Conservation (phyloP, 352 stramenopile genomes). For the Synura sp. region DNA sequence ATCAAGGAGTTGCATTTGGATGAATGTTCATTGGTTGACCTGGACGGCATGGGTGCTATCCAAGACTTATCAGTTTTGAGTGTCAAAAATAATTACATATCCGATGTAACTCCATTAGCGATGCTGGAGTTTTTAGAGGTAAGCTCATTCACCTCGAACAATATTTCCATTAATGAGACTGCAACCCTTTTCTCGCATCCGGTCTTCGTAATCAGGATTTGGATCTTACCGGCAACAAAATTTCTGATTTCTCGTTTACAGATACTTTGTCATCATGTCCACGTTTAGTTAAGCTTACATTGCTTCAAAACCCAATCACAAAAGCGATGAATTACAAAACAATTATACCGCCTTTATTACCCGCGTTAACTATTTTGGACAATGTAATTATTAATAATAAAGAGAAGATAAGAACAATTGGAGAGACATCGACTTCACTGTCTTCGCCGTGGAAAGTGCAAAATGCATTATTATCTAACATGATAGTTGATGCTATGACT, state of each 20-base stretch:
- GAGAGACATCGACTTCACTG: too few relatives aligned
- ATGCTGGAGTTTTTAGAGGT: conserved; percentile 75
- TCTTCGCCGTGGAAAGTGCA: too few relatives aligned
- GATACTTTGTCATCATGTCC: conserved; percentile 65
- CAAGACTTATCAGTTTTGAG: conserved; percentile 67
- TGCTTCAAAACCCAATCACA: conserved; percentile 64
- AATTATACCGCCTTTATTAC: background rate
- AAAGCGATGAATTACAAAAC: conserved; percentile 55
- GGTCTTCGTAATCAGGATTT: background rate
- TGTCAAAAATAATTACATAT: conserved; percentile 66
- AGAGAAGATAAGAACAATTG: too few relatives aligned
- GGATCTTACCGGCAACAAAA: conserved; percentile 65
- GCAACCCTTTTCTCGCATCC: background rate
- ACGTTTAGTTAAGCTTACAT: conserved; percentile 59
- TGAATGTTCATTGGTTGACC: conserved; percentile 63
- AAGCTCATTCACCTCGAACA: background rate
- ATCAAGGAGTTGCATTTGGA: conserved; percentile 63
- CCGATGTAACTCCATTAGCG: conserved; percentile 66
- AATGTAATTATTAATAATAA: too few relatives aligned
- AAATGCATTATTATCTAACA: too few relatives aligned
- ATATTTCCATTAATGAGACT: too few relatives aligned
- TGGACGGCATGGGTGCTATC: conserved; percentile 73
- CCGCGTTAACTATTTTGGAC: background rate
- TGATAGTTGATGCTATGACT: conserved; percentile 42
- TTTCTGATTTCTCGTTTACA: conserved; percentile 65